Conservation (phyloP, 2,329 filamentous ascomycete species). For the Madurella fahalii region DNA sequence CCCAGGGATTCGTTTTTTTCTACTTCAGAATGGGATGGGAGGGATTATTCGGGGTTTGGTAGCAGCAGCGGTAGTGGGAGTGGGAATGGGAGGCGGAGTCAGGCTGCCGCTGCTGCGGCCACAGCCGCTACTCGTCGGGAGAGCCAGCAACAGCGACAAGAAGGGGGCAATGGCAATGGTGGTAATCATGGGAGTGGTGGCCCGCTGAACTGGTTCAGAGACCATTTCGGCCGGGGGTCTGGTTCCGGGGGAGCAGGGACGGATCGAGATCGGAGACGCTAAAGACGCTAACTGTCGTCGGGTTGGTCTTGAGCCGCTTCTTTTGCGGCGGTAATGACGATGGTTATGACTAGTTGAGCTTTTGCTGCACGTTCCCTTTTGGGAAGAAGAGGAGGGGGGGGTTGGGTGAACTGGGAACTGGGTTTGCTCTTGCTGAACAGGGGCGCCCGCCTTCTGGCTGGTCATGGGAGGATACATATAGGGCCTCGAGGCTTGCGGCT, state of each 20-base stretch:
- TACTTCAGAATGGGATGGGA: no score
- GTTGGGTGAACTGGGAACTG: no score
- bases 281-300: background rate
- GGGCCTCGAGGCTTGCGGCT: background rate
- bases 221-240: constrained; percentile 19
- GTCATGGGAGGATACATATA: background rate
- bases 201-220: constrained; percentile 26
- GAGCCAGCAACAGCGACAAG: background rate
- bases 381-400: no score
- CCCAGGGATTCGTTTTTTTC: background rate
- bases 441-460: no score
- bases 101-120: background rate
- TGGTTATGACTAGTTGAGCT: background rate
- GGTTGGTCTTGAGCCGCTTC: background rate
- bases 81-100: background rate
- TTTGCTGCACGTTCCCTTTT: background rate
- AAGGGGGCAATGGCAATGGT: background rate
- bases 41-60: no score
- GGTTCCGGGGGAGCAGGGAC: background rate
- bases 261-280: constrained; percentile 3
- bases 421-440: background rate
- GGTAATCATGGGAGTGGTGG: constrained; percentile 5
- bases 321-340: background rate
- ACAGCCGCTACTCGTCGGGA: no score
- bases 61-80: no score